A percentile compares a stretch with the other conserved stretches of the same genome.
Conservation (phyloP, 768 basidiomycete genomes). For the Phaeotremella fagi region DNA sequence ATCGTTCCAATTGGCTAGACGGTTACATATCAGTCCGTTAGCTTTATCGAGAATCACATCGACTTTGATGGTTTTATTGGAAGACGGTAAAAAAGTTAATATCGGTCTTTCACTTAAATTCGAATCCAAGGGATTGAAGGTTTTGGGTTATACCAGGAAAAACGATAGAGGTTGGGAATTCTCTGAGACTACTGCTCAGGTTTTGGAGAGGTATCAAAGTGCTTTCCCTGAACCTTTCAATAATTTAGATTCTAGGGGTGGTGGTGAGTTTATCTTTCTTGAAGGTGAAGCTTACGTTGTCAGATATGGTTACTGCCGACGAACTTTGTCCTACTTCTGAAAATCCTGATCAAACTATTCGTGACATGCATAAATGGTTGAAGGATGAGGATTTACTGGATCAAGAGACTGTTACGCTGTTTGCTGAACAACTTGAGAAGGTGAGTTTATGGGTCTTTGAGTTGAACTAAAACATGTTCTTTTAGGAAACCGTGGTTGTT, state of each 20-base stretch:
- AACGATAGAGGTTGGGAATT: conserved; percentile 85
- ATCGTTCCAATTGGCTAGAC: conserved; percentile 70
- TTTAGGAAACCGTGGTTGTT: conserved; percentile 67
- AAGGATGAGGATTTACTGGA: conserved; percentile 78
- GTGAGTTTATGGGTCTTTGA: conserved; percentile 49
- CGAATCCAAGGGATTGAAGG: conserved; percentile 87
- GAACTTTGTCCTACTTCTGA: conserved; percentile 57
- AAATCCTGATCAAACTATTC: conserved; percentile 66
- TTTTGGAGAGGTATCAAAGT: conserved; percentile 74
- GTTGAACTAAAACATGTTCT: background rate
- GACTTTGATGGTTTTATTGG: conserved; percentile 78
- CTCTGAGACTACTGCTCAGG: conserved; percentile 74
- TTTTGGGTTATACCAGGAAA: conserved; percentile 84
- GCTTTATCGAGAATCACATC: conserved; percentile 87
- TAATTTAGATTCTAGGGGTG: conserved; percentile 64
- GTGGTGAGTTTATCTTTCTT: conserved; percentile 55
- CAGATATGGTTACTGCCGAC: conserved; percentile 68
- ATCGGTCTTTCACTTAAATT: conserved; percentile 93
- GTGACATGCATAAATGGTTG: conserved; percentile 79
- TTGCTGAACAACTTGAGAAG: conserved; percentile 85
- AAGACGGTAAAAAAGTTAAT: conserved; percentile 75
- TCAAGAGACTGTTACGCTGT: conserved; percentile 87
- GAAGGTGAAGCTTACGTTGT: background rate
- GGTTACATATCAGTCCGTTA: conserved; percentile 67
- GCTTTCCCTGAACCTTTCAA: conserved; percentile 80